Percentiles rank a stretch among this genome's conserved stretches.
Evolutionary conservation across 2,329 filamentous ascomycete genomes (phyloP).

Genomic region (Claviceps capensis): DNA sequence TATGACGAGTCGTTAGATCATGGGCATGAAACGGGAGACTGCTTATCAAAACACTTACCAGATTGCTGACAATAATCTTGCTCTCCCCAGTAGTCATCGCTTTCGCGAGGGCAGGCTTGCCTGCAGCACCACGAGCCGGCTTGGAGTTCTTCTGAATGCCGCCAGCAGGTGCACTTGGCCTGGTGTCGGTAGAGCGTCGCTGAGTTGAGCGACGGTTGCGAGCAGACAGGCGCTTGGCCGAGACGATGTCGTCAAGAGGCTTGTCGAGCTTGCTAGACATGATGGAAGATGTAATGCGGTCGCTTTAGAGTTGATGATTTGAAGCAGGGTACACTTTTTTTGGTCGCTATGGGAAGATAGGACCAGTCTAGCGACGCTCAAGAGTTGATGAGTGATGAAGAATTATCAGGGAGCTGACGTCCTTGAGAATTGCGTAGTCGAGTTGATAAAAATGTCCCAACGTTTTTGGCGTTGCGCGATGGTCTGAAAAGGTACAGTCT

Average conservation of each 20-base stretch:
- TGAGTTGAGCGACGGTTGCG: conserved; percentile 33
- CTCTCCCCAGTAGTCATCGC: conserved; percentile 56
- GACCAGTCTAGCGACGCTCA: not conserved
- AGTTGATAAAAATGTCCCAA: not conserved
- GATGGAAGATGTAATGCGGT: conserved; percentile 23
- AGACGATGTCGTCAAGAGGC: conserved; percentile 95
- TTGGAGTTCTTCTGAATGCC: conserved; percentile 72
- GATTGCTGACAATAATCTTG: conserved; percentile 97
- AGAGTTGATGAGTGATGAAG: not conserved
- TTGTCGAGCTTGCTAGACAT: conserved; percentile 96
- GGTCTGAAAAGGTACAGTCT: conserved; percentile 1
- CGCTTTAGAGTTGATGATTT: not conserved
- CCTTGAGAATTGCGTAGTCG: not conserved
- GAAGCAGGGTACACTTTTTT: not conserved
- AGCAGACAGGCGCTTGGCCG: conserved; percentile 51
- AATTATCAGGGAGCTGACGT: not conserved
- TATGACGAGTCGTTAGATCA: conserved; percentile 21
- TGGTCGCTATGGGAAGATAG: not conserved
- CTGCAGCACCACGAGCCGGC: conserved; percentile 41
- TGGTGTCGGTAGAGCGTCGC: conserved; percentile 37
- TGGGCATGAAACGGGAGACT: not conserved
- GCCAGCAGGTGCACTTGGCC: conserved; percentile 58
- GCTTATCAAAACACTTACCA: conserved; percentile 48
- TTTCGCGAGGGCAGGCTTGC: conserved; percentile 52
- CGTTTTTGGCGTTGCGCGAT: not conserved